phyloP scores from a whole-genome alignment of 2,329 filamentous ascomycete genomes.

The Nectriaceae sp. region DNA sequence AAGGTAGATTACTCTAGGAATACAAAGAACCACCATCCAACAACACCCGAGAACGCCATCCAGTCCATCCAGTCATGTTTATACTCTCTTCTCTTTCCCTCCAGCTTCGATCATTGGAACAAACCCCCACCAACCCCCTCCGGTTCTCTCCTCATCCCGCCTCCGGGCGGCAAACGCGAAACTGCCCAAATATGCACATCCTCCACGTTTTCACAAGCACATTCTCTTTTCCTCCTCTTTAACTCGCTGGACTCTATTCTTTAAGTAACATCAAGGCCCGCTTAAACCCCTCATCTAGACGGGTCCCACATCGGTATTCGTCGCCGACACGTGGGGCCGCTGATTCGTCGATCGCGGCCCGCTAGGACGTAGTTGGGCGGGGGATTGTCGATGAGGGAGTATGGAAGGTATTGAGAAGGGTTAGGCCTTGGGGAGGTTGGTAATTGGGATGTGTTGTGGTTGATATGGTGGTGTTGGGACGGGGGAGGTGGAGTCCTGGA shows the following conservation, averaged over 20 bases:
- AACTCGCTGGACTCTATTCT: slow-evolving; percentile 15
- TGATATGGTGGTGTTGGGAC: too few relatives aligned
- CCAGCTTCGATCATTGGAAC: slow-evolving; percentile 3
- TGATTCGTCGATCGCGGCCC: too few relatives aligned
- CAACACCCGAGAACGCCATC: slow-evolving; percentile 9
- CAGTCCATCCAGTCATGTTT: slow-evolving; percentile 7
- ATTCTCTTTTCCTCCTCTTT: slow-evolving; percentile 15
- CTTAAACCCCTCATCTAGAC: slow-evolving; percentile 10
- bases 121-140: background rate
- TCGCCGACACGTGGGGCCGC: slow-evolving; percentile 29
- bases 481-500: too few relatives aligned
- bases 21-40: slow-evolving; percentile 1
- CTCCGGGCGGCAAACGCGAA: slow-evolving; percentile 17
- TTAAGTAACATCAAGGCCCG: slow-evolving; percentile 11
- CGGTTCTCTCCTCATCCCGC: background rate
- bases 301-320: slow-evolving; percentile 9
- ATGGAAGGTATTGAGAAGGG: too few relatives aligned
- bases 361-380: too few relatives aligned
- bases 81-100: slow-evolving; percentile 12
- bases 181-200: background rate
- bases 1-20: background rate
- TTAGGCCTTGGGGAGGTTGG: too few relatives aligned
- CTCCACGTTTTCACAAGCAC: slow-evolving; percentile 12
- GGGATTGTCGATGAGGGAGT: too few relatives aligned
- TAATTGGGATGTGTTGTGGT: too few relatives aligned